phyloP scores from a whole-genome alignment of 1,139 yeast genomes.

The Debaryomyces subglobosus region DNA sequence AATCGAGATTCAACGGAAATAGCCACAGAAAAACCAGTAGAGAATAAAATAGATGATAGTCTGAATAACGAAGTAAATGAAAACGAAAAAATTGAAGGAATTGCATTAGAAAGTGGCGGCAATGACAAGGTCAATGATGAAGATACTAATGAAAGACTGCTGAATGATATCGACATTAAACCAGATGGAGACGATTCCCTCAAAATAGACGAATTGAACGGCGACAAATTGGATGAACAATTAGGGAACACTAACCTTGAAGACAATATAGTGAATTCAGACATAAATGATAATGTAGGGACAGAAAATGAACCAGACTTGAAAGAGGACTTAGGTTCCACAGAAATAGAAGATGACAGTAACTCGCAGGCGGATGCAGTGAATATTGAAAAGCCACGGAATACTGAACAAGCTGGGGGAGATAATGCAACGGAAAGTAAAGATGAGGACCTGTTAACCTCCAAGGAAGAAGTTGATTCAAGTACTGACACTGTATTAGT shows the following conservation, averaged over 20 bases:
- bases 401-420: not conserved
- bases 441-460: not conserved
- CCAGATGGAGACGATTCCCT: not conserved
- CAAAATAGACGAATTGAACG: not conserved
- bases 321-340: not conserved
- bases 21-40: constrained; percentile 6
- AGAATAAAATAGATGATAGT: not conserved
- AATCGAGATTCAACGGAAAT: not conserved
- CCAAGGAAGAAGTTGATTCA: not conserved
- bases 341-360: not conserved
- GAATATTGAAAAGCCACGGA: not conserved
- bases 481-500: constrained; percentile 18
- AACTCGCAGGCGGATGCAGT: not conserved
- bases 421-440: not conserved
- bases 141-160: not conserved
- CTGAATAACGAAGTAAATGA: not conserved
- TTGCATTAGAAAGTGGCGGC: not conserved
- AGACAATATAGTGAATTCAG: not conserved
- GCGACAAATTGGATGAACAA: not conserved
- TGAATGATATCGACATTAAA: not conserved
- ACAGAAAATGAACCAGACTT: not conserved
- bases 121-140: not conserved
- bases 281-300: not conserved
- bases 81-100: not conserved
- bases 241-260: not conserved